Base-by-base conservation (phyloP, 2,329 filamentous ascomycete species). In the Colletotrichum scovillei region DNA sequence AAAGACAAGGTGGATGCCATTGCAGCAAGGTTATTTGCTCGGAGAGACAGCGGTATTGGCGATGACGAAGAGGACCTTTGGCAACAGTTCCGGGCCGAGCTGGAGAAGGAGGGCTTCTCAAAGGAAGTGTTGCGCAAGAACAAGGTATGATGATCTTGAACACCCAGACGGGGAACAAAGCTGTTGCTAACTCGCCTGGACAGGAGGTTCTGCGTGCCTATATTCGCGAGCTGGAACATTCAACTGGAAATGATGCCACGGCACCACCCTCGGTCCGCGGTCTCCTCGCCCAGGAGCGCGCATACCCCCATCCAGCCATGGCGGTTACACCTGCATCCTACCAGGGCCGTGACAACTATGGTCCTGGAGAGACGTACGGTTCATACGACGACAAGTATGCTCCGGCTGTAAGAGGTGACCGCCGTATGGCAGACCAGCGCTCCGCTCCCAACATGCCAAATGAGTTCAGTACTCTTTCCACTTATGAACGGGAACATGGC, bases 161-260 rank as follows among this genome's bases (percentile, higher is more conserved):
- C 24, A 49, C 26, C 32, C 16, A 55, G n/a, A 56, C 38, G 12
- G 16, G 16, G 1, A 6, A 32, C 19, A 62, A 52, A 12, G 68
- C 55, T 8, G 3, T 55, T 30, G 63, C 76, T 79, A 71, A 79
- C 69, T 75, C 67, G 30, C 11, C 59, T 32, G 65, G 66, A 69
- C 70, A 92, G 90, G 88, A 91, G 75, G 84, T 91, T 11, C 80
- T 91, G 28, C 85, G 89, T 74, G 89, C 90, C 24, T 91, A 92
- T 77, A 90, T 92, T 55, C 88, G 88, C 46, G 87, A 90, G 77
- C 85, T 92, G 74, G 88, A 90, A 74, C 85, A 88, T 53, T 83
- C 86, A 67, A 82, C 83, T 46, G 79, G 81, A n/a, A 78, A 82
- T 14, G 83, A 84, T 52, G 84, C 83, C 26, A 85, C 84, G 30